phyloP scores from a whole-genome alignment of 805 yeast genomes.

The Wickerhamiella kurtzmanii region DNA sequence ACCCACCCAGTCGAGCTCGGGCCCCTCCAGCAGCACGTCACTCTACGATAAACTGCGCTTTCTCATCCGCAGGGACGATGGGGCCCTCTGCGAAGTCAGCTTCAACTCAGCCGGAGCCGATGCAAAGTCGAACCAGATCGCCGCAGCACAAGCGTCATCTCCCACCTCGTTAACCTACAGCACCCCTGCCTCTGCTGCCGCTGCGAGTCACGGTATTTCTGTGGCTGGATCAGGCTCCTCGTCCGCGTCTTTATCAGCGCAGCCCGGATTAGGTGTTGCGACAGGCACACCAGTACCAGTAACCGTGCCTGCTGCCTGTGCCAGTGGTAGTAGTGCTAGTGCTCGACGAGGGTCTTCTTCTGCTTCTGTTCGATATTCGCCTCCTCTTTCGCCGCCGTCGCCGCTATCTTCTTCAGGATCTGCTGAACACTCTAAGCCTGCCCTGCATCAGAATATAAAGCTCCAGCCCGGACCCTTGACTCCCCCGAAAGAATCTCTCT shows the following conservation, averaged over 20 bases:
- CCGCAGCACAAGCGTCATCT: neutral
- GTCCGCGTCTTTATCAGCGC: neutral
- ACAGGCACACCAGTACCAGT: neutral
- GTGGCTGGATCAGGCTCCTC: neutral
- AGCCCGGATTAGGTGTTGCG: neutral
- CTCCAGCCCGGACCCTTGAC: neutral
- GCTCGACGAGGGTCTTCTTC: neutral
- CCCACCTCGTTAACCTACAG: neutral
- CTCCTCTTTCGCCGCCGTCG: too few relatives aligned
- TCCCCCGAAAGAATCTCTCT: neutral
- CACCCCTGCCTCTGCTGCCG: neutral
- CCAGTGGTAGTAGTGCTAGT: neutral
- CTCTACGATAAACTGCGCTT: neutral
- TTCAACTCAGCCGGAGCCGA: neutral
- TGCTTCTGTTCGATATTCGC: neutral
- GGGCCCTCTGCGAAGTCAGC: neutral
- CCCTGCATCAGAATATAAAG: too few relatives aligned
- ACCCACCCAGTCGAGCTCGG: too few relatives aligned
- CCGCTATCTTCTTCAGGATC: too few relatives aligned
- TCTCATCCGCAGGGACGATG: neutral
- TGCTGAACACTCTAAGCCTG: too few relatives aligned
- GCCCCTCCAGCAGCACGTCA: too few relatives aligned
- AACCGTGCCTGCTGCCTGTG: neutral
- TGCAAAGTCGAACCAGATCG: neutral
- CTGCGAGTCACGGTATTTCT: neutral